phyloP scores from a whole-genome alignment of 1,284 basidiomycete species.

The Rhodotorula mucilaginosa region DNA sequence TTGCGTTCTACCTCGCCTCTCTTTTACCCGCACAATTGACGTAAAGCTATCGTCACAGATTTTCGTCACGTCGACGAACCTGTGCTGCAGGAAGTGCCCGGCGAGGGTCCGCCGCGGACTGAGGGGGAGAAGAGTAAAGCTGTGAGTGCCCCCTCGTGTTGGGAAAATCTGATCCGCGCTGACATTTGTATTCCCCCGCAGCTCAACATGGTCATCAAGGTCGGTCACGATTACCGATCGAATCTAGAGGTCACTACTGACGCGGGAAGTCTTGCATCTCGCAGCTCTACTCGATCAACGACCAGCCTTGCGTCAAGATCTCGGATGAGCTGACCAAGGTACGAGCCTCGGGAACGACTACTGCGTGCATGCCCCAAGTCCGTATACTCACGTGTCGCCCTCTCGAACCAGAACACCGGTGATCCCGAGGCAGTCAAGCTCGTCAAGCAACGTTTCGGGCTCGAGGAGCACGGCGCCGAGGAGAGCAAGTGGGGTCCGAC shows the following conservation, averaged over 20 bases:
- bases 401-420: slow-evolving; percentile 47
- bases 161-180: too few species aligned
- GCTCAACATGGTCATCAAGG: slow-evolving; percentile 67
- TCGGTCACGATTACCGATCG: neutral
- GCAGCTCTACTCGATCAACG: slow-evolving; percentile 74
- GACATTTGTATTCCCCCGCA: neutral
- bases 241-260: neutral
- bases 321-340: slow-evolving; percentile 88
- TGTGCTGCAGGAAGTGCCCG: slow-evolving; percentile 15
- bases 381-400: neutral
- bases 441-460: slow-evolving; percentile 47
- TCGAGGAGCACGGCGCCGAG: slow-evolving; percentile 15
- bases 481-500: slow-evolving; percentile 14
- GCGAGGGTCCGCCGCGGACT: slow-evolving; percentile 15
- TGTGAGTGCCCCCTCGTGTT: neutral
- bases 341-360: neutral
- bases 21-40: too few species aligned
- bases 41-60: slow-evolving; percentile 6
- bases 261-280: neutral
- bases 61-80: slow-evolving; percentile 27
- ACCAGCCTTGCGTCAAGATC: slow-evolving; percentile 78
- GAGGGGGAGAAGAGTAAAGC: slow-evolving; percentile 27
- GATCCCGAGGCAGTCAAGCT: slow-evolving; percentile 45
- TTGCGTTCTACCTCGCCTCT: neutral
- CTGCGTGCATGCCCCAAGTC: neutral